These are phyloP conservation scores for Skeletonema marinoi DNA, from an alignment of 108 stramenopile genomes.

Conservation along the genomic window DNA sequence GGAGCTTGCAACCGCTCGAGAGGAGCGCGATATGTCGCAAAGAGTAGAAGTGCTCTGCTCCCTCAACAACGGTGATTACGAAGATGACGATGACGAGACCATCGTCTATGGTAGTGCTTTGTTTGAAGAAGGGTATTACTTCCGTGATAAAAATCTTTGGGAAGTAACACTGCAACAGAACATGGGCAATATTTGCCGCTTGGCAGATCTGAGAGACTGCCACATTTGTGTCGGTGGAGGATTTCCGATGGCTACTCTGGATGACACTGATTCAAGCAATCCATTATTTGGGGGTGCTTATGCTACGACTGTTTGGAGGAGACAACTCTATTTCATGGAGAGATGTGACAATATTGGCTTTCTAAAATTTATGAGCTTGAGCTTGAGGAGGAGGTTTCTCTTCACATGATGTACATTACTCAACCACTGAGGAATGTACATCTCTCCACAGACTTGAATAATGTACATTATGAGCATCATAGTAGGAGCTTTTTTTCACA, in stretches of 20 bases:
- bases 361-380: no score
- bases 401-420: no score
- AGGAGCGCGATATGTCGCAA: not conserved
- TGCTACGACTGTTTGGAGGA: no score
- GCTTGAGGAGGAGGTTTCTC: no score
- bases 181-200: not conserved
- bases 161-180: not conserved
- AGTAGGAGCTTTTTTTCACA: no score
- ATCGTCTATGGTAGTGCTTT: not conserved
- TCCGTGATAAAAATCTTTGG: not conserved
- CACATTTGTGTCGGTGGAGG: constrained; percentile 6
- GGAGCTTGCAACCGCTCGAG: not conserved
- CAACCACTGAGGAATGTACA: no score
- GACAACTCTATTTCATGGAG: no score
- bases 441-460: no score
- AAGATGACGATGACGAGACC: not conserved
- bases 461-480: no score
- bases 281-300: not conserved
- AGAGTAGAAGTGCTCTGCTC: not conserved
- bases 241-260: not conserved
- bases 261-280: not conserved
- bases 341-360: no score
- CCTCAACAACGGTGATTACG: not conserved
- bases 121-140: not conserved
- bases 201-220: constrained; percentile 1